A percentile compares a stretch with the other conserved stretches of the same genome.
Evolutionary conservation across 805 yeast genomes (phyloP).

Genomic region (Candida jianshihensis): DNA sequence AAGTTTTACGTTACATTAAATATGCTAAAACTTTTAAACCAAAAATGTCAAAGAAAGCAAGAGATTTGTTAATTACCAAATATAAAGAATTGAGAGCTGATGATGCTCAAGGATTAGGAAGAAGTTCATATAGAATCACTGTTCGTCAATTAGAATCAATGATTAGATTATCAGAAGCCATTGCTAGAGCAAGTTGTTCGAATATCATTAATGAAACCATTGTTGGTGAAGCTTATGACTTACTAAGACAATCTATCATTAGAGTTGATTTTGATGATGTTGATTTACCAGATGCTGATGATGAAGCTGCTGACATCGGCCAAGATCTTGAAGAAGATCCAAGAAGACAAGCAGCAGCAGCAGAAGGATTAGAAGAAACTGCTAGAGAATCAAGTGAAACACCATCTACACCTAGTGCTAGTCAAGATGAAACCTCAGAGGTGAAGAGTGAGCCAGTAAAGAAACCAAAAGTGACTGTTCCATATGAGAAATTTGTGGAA

Average conservation of each 20-base stretch:
- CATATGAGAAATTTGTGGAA: conserved; percentile 80
- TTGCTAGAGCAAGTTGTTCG: conserved; percentile 88
- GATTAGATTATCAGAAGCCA: conserved; percentile 91
- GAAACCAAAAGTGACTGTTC: conserved; percentile 44
- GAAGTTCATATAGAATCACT: conserved; percentile 87
- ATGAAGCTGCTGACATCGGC: too few relatives aligned
- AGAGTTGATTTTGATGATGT: conserved; percentile 92
- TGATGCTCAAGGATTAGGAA: conserved; percentile 83
- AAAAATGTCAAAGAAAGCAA: conserved; percentile 71
- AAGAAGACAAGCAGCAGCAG: not conserved
- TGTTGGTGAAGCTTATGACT: conserved; percentile 89
- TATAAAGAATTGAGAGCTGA: conserved; percentile 83
- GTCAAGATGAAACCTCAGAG: not conserved
- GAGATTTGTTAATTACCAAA: conserved; percentile 63
- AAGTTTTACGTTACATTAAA: conserved; percentile 77
- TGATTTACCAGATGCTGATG: conserved; percentile 63
- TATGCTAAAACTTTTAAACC: conserved; percentile 95
- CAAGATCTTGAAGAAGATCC: conserved; percentile 9
- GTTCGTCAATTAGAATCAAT: conserved; percentile 94
- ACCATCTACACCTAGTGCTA: conserved; percentile 1
- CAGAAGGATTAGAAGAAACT: conserved; percentile 3
- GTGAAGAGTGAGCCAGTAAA: conserved; percentile 5
- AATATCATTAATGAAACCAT: conserved; percentile 64
- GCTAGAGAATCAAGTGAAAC: conserved; percentile 5
- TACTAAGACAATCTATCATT: conserved; percentile 84